Base-by-base conservation (phyloP, 2,329 filamentous ascomycete species). In the Phyllosticta citrichinensis region DNA sequence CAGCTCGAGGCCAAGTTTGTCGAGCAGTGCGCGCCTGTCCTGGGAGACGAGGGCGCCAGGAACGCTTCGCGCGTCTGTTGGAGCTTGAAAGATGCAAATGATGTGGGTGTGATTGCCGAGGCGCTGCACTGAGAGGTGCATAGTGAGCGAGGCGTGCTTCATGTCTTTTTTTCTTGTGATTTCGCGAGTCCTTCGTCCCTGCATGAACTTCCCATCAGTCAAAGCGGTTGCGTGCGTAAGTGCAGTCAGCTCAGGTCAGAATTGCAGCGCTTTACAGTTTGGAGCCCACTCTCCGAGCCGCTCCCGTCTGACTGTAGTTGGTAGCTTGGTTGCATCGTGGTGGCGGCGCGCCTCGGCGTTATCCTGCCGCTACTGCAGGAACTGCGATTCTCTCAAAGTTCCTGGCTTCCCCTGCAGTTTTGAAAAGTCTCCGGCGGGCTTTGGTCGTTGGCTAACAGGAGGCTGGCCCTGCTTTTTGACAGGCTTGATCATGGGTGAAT, bases 1-100 rank as follows among this genome's bases (percentile, higher is more conserved):
- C 74, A 79, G 62, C 65, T 83, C 35, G 70, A 73, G 61, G 73
- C 71, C 56, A 83, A 83, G 66, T 82, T 82, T 57, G 62, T 78
- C 22, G 78, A 80, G 63, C 79, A 82, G 63, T 76, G 74, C 35
- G 63, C 67, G 5, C 65, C 69, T 2, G 72, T 79, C 20, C 65
- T 81, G n/a, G 79, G 78, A 0, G 58, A 68, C 3, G 65, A 69
- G 1, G 67, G 68, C 35, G 72, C 73, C 0, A 66, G 71, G 30
- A 70, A 65, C 24, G 74, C 74, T 4, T 65, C 64, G 47, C 25
- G 51, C 6, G 62, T 63, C 2, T 65, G 65, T 30, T 61, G 60
- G 52, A 51, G 53, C 11, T 59, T 67, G 19, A 56, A 52, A 27
- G 54, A 65, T 0, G 57, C 65, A 53, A 52, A 55, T 47, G 11